Evolutionary conservation across 2,329 filamentous ascomycete genomes (phyloP), one percentile per base, ranked within the genome.

Genomic region (Nannizziopsis arthrosporioides): DNA sequence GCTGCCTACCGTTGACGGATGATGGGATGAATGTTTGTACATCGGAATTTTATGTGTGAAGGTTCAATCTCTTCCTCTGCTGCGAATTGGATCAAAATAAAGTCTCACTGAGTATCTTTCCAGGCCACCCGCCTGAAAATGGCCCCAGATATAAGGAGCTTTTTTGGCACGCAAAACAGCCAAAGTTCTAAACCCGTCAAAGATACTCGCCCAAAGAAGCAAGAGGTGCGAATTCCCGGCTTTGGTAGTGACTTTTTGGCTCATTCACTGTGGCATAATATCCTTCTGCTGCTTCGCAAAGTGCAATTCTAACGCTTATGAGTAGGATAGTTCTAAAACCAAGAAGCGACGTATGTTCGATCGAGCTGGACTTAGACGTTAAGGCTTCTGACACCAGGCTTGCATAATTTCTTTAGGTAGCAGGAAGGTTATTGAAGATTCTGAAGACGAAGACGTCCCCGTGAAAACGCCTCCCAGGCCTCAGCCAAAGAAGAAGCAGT

Each of bases 81-180:
- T 4, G 34, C 11, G 15, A 12, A 36, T 5, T 36, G 11, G 3
- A 10, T 36, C 34, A 36, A n/a, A n/a, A 36, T 10, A 3, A 10
- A 12, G 15, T 36, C 9, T 5, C 15, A 4, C 9, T n/a, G 34
- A 15, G 15, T n/a, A n/a, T 12, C 15, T 15, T 3, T 17, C 7
- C 14, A 8, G 27, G 7, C 12, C 18, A 15, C 8, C 31, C 31
- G 19, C 11, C n/a, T 38, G 44, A 60, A 43, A 53, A 94, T 94
- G 88, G 80, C 88, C 47, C 62, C 74, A 54, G 90, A 96, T 67
- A 96, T 95, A 60, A 78, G 89, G 61, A 87, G 75, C 58, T 96
- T 95, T 68, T 95, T 96, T 71, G 81, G 83, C 48, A 80, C 84
- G 52, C 88, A 88, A 65, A 78, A 79, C 44, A 74, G 76, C 54